phyloP scores from a whole-genome alignment of 78 protist genomes.

The Cavenderia fasciculata region DNA sequence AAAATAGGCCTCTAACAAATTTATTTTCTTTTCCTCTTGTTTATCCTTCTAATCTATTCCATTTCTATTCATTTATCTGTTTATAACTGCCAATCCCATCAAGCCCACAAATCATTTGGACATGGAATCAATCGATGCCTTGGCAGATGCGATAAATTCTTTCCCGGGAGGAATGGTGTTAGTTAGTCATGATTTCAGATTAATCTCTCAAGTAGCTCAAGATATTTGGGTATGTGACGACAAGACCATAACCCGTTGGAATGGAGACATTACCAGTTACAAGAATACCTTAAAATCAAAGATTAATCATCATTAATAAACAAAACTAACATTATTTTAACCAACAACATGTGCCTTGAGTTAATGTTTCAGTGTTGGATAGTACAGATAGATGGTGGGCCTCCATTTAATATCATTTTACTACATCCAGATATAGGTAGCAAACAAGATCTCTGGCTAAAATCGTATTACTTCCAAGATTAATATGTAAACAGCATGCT shows the following conservation, averaged over 20 bases:
- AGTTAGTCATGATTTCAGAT: conserved; percentile 91
- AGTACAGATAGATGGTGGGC: no score
- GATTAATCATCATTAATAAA: background rate
- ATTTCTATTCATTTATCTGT: no score
- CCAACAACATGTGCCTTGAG: no score
- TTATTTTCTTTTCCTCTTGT: no score
- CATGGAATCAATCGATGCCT: conserved; percentile 85
- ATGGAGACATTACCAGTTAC: conserved; percentile 80
- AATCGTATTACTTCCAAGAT: no score
- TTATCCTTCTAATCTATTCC: no score
- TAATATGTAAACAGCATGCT: no score
- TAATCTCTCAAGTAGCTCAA: conserved; percentile 84
- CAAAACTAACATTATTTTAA: background rate
- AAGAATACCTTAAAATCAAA: conserved; percentile 47
- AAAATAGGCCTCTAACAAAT: no score
- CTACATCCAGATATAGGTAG: no score
- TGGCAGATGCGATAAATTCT: conserved; percentile 83
- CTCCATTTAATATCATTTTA: no score
- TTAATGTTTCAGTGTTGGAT: no score
- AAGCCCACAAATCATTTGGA: conserved; percentile 91
- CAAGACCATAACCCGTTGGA: conserved; percentile 74
- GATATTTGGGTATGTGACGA: conserved; percentile 91
- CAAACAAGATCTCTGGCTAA: no score
- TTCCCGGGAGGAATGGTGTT: conserved; percentile 92
- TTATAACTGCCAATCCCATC: conserved; percentile 22